phyloP scores from a whole-genome alignment of 441 rosid genomes.

The Populus hybrid region DNA sequence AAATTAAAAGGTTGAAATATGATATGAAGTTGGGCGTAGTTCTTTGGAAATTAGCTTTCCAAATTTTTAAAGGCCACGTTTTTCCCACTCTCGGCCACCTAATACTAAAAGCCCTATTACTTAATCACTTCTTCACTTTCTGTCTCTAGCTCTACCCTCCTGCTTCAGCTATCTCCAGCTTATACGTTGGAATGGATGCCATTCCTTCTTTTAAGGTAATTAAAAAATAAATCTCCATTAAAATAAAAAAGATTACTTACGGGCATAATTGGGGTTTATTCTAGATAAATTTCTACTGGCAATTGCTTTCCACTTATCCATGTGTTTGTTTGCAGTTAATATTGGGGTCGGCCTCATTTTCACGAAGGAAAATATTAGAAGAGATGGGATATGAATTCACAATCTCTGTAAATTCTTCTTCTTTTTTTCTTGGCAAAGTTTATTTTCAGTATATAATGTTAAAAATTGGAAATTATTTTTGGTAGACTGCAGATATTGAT shows the following conservation, averaged over 20 bases:
- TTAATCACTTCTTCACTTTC: not conserved
- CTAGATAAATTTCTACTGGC: too few relatives aligned
- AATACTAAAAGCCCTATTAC: too few relatives aligned
- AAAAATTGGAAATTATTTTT: not conserved
- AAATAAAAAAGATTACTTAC: not conserved
- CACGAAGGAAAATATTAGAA: conserved; percentile 59
- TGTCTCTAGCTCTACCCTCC: not conserved
- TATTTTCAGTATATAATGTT: not conserved
- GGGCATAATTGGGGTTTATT: too few relatives aligned
- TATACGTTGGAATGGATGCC: conserved; percentile 34
- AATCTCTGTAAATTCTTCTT: conserved; percentile 38
- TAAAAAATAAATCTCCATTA: not conserved
- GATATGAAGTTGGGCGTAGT: too few relatives aligned
- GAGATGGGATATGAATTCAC: conserved; percentile 94
- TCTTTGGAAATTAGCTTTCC: too few relatives aligned
- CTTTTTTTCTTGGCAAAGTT: not conserved
- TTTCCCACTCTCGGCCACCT: too few relatives aligned
- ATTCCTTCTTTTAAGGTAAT: conserved; percentile 43
- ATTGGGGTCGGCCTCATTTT: conserved; percentile 76
- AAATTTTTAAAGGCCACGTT: too few relatives aligned
- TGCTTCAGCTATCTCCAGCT: not conserved
- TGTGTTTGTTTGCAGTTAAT: conserved; percentile 48
- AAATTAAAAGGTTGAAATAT: too few relatives aligned
- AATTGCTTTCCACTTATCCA: too few relatives aligned
- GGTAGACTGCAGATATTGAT: conserved; percentile 84